phyloP scores from a whole-genome alignment of 208 protist species.

The Trypanosoma rangeli region DNA sequence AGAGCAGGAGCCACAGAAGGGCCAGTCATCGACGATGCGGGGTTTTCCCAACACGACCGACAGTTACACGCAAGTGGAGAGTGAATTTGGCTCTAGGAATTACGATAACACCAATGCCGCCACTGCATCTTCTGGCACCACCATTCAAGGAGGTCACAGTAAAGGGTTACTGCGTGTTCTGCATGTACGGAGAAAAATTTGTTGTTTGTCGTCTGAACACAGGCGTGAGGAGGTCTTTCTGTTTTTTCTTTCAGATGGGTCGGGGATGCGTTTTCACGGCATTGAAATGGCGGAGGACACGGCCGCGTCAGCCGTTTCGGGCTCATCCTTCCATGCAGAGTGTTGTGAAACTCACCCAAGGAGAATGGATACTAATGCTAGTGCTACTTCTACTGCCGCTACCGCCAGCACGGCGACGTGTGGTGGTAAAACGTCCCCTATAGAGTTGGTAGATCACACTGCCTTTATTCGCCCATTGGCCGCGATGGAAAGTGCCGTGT shows the following conservation, averaged over 20 bases:
- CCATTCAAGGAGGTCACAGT: neutral
- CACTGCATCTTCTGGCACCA: neutral
- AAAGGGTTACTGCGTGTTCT: constrained; percentile 27
- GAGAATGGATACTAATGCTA: neutral
- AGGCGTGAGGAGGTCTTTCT: constrained; percentile 53
- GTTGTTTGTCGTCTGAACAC: constrained; percentile 26
- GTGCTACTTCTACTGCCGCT: too few relatives aligned
- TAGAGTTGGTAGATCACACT: neutral
- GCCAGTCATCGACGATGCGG: neutral
- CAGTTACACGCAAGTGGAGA: neutral
- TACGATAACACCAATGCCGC: neutral
- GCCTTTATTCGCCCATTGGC: constrained; percentile 37
- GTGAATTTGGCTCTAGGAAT: neutral
- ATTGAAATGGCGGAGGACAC: constrained; percentile 7
- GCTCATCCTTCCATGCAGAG: neutral
- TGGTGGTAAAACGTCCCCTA: neutral
- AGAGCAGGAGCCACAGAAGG: constrained; percentile 7
- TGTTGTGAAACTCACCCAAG: neutral
- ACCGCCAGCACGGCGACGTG: neutral
- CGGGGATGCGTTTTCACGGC: constrained; percentile 46
- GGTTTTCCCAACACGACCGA: neutral
- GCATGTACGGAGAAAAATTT: constrained; percentile 30
- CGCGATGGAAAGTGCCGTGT: constrained; percentile 66
- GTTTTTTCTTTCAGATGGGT: constrained; percentile 63
- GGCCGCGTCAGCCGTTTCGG: neutral